These are phyloP conservation scores for Leccinum rimulosum DNA, from an alignment of 768 basidiomycete genomes.

Conservation along the genomic window DNA sequence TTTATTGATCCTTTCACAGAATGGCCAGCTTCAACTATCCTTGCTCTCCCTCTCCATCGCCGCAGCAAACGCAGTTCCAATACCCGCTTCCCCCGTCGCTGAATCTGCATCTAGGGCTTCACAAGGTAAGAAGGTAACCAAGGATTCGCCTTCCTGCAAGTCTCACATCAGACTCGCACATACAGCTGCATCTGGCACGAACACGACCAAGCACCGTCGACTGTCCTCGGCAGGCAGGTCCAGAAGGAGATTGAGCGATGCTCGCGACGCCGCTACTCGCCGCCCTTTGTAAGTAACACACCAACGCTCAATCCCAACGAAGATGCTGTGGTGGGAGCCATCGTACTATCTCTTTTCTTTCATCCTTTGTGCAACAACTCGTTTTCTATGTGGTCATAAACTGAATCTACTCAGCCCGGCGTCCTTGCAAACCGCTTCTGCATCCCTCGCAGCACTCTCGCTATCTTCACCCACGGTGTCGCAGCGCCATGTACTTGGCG, in stretches of 20 bases:
- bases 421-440: slow-evolving; percentile 36
- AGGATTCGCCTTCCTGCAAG: neutral
- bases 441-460: slow-evolving; percentile 41
- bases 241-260: slow-evolving; percentile 73
- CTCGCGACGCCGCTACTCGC: slow-evolving; percentile 70
- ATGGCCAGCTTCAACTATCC: slow-evolving; percentile 34
- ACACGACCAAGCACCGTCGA: slow-evolving; percentile 57
- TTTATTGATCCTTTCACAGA: slow-evolving; percentile 1
- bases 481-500: slow-evolving; percentile 12
- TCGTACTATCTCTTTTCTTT: neutral
- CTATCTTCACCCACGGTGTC: slow-evolving; percentile 39
- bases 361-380: neutral
- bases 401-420: slow-evolving; percentile 30
- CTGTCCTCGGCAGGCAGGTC: slow-evolving; percentile 69
- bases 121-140: slow-evolving; percentile 15
- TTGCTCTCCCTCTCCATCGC: slow-evolving; percentile 69
- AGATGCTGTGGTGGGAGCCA: neutral
- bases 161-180: slow-evolving; percentile 1
- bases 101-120: slow-evolving; percentile 16
- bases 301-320: slow-evolving; percentile 1
- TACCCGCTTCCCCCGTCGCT: slow-evolving; percentile 34
- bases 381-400: neutral
- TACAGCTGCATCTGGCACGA: slow-evolving; percentile 28
- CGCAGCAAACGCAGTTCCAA: slow-evolving; percentile 49
- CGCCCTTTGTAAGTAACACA: slow-evolving; percentile 65